These are phyloP conservation scores for Carex cristatella DNA, from an alignment of 176 grass and related monocot species.

Conservation along the genomic window DNA sequence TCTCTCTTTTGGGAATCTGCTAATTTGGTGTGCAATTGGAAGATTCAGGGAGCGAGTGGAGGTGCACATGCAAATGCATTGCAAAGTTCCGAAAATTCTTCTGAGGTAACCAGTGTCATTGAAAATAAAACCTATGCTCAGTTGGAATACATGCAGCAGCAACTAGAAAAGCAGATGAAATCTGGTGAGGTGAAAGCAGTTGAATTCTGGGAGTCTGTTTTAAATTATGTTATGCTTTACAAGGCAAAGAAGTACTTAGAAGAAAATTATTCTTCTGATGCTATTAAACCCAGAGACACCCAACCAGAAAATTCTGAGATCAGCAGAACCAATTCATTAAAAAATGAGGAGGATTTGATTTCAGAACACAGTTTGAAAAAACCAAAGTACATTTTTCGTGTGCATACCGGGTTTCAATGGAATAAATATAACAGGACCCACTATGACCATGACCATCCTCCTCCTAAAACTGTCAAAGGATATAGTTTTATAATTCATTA, in stretches of 20 bases:
- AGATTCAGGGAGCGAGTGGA: conserved; percentile 4
- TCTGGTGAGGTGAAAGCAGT: conserved; percentile 23
- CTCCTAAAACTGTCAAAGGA: conserved; percentile 29
- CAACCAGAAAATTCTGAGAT: background rate
- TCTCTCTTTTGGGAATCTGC: conserved; percentile 31
- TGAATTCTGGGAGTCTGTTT: conserved; percentile 28
- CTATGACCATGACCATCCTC: conserved; percentile 29
- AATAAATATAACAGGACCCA: conserved; percentile 41
- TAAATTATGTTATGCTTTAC: conserved; percentile 6
- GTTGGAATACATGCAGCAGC: conserved; percentile 11
- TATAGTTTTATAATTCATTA: conserved; percentile 44
- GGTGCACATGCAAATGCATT: background rate
- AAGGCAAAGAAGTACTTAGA: conserved; percentile 35
- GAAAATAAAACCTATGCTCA: conserved; percentile 12
- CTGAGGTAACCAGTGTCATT: conserved; percentile 14
- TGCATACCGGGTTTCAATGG: conserved; percentile 31
- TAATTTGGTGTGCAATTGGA: conserved; percentile 17
- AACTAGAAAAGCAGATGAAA: conserved; percentile 9
- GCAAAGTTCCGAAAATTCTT: background rate
- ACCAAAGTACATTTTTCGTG: conserved; percentile 35
- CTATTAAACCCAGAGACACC: background rate
- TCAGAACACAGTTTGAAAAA: background rate
- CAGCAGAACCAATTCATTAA: background rate
- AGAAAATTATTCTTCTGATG: conserved; percentile 3
- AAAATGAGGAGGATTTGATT: background rate